A percentile compares a stretch with the other conserved stretches of the same genome.
phyloP scores from a whole-genome alignment of 805 yeast species.

The Kodamaea kaohsiungensis region DNA sequence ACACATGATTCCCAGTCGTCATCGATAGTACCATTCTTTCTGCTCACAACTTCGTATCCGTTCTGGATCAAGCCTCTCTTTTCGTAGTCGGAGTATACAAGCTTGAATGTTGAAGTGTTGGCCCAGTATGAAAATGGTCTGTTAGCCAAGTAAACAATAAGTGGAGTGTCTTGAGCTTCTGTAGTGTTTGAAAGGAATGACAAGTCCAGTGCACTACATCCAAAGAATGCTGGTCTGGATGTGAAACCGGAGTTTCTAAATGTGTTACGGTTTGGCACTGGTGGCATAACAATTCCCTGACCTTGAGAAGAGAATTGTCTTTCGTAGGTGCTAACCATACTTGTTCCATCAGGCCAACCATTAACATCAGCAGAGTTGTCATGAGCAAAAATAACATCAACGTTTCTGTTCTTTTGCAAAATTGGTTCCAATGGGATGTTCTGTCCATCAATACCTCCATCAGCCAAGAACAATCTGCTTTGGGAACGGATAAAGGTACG shows the following conservation, averaged over 20 bases:
- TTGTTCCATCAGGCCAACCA: conserved; percentile 41
- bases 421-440: conserved; percentile 42
- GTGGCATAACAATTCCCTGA: conserved; percentile 67
- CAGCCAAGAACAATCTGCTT: conserved; percentile 32
- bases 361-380: conserved; percentile 40
- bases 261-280: conserved; percentile 69
- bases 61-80: conserved; percentile 62
- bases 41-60: conserved; percentile 70
- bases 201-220: conserved; percentile 57
- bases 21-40: conserved; percentile 66
- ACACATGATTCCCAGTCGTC: conserved; percentile 70
- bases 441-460: conserved; percentile 45
- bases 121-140: conserved; percentile 63
- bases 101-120: conserved; percentile 69
- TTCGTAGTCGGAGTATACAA: conserved; percentile 59
- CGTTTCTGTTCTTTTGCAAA: conserved; percentile 31
- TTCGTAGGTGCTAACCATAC: conserved; percentile 33
- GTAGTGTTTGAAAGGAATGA: conserved; percentile 38
- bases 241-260: conserved; percentile 63
- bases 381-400: conserved; percentile 39
- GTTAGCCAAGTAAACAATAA: conserved; percentile 77
- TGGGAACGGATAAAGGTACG: conserved; percentile 19
- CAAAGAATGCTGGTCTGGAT: conserved; percentile 74
- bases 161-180: conserved; percentile 51
- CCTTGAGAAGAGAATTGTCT: conserved; percentile 43